Evolutionary conservation across 129 eudicot species (phyloP).

Genomic region (Rutidosis leptorrhynchoides): DNA sequence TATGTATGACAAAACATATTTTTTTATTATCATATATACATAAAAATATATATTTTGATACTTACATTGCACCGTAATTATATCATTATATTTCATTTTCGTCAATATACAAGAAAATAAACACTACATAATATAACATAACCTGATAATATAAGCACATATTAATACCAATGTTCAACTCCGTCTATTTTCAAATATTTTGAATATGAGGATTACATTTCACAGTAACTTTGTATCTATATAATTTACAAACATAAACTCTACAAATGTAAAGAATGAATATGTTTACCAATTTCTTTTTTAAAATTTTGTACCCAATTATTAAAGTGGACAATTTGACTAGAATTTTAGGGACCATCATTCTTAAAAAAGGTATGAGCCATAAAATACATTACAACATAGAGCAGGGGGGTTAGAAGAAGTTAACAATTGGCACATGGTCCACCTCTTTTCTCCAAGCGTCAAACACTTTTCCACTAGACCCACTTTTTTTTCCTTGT

Average conservation of each 20-base stretch:
- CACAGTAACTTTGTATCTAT: not conserved
- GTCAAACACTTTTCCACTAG: slow-evolving; percentile 37
- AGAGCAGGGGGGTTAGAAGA: slow-evolving; percentile 5
- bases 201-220: not conserved
- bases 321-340: no score
- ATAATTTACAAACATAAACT: not conserved
- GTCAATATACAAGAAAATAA: no score
- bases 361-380: not conserved
- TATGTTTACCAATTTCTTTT: no score
- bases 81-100: no score
- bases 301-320: no score
- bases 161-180: not conserved
- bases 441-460: not conserved
- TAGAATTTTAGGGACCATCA: no score
- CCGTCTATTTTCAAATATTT: not conserved
- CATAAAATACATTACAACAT: not conserved
- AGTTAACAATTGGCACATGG: slow-evolving; percentile 19
- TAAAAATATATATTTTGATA: no score
- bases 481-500: slow-evolving; percentile 19
- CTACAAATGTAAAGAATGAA: no score
- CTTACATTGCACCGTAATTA: no score
- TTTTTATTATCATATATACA: no score
- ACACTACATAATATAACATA: not conserved
- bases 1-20: no score
- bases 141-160: not conserved